Conservation (phyloP, 2,329 filamentous ascomycete genomes). For the Clathrospora elynae region DNA sequence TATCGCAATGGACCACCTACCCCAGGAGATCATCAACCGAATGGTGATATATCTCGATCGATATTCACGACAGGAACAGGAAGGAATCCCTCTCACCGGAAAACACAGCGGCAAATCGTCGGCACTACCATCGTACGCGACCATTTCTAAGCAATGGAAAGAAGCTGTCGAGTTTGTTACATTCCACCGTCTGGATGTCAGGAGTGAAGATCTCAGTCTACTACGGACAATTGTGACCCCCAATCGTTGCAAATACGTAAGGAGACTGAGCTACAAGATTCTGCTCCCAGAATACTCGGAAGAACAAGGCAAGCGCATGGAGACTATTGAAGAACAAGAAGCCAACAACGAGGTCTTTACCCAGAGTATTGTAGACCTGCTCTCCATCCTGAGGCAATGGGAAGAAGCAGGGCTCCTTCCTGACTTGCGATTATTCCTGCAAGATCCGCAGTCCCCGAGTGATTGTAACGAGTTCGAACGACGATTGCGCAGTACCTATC, state of each 20-base stretch:
- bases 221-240: constrained; percentile 1
- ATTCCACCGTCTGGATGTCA: constrained; percentile 2
- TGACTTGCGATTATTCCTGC: background rate
- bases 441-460: background rate
- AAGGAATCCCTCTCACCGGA: background rate
- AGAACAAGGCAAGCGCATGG: constrained; percentile 1
- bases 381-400: constrained; percentile 5
- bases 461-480: constrained; percentile 1
- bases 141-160: constrained; percentile 7
- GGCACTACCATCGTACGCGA: constrained; percentile 3
- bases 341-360: constrained; percentile 2
- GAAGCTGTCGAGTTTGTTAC: constrained; percentile 8
- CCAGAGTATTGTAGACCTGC: background rate
- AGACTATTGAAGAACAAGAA: constrained; percentile 3
- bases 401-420: background rate
- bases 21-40: constrained; percentile 5
- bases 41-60: constrained; percentile 5
- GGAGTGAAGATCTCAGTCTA: constrained; percentile 6
- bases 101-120: background rate
- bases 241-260: constrained; percentile 6
- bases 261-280: background rate
- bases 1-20: constrained; percentile 1
- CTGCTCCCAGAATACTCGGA: constrained; percentile 6
- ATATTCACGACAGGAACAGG: background rate
- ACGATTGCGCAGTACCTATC: background rate